Conservation (phyloP, 2,329 filamentous ascomycete species). For the Neofusicoccum kwambonambiense region DNA sequence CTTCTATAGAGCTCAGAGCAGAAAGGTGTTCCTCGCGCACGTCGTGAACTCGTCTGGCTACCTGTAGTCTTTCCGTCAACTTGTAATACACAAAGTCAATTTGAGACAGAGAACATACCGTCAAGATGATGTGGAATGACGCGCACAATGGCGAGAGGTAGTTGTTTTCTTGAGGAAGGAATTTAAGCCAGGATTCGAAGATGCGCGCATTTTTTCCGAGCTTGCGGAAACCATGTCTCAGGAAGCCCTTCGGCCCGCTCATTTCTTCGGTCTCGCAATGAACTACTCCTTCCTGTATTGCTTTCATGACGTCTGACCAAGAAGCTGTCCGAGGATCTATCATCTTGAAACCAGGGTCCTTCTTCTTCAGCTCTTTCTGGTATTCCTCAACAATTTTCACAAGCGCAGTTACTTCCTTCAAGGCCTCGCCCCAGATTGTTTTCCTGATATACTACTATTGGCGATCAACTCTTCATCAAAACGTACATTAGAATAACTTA, state of each 20-base stretch:
- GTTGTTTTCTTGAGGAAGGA: background rate
- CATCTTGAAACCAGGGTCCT: background rate
- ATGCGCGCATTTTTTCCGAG: background rate
- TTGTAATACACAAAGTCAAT: background rate
- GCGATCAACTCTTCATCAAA: no score
- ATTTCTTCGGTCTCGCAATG: background rate
- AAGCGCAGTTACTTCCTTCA: background rate
- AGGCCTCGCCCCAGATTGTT: background rate
- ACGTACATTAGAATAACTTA: no score
- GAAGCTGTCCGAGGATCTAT: background rate
- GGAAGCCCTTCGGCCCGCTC: background rate
- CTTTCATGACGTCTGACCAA: background rate
- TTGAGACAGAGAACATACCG: background rate
- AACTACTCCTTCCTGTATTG: background rate
- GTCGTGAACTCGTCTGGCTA: background rate
- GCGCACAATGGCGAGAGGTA: background rate
- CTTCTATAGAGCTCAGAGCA: background rate
- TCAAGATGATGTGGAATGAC: background rate
- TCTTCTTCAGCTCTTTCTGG: background rate
- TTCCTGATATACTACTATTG: background rate
- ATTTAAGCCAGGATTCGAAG: background rate
- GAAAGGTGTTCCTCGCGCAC: background rate
- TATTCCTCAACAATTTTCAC: background rate
- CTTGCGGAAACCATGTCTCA: background rate
- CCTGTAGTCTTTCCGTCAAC: background rate